phyloP scores from a whole-genome alignment of 257 asterid genomes.

The Euphrasia confusa region DNA sequence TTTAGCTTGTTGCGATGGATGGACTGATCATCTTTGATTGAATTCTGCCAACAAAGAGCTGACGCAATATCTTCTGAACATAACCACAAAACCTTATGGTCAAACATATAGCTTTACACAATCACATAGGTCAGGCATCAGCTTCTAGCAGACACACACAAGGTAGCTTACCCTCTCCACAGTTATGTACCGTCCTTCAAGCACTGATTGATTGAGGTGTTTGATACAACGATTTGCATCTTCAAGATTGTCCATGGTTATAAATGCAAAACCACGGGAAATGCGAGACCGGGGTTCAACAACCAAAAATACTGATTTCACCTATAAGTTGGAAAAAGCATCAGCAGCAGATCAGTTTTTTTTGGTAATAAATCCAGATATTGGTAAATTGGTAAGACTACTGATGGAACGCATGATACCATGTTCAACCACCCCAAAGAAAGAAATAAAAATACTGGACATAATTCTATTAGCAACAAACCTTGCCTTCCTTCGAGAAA shows the following conservation, averaged over 20 bases:
- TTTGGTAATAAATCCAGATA: neutral
- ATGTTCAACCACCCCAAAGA: neutral
- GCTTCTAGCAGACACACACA: constrained; percentile 23
- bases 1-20: constrained; percentile 94
- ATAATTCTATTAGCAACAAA: constrained; percentile 26
- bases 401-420: neutral
- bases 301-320: constrained; percentile 78
- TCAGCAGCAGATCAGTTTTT: constrained; percentile 10
- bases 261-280: constrained; percentile 94
- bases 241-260: constrained; percentile 75
- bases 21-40: constrained; percentile 98
- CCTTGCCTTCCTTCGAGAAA: constrained; percentile 97
- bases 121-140: constrained; percentile 35
- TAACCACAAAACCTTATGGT: constrained; percentile 93
- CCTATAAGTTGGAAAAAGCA: constrained; percentile 34
- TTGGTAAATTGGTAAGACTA: neutral
- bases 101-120: constrained; percentile 57
- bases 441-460: neutral
- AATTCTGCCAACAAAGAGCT: constrained; percentile 88
- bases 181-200: constrained; percentile 90
- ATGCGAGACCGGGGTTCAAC: constrained; percentile 90
- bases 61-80: constrained; percentile 92
- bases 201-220: constrained; percentile 87
- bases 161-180: constrained; percentile 79
- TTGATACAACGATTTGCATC: constrained; percentile 90